A percentile compares a stretch with the other conserved stretches of the same genome.
Evolutionary conservation across 495 filamentous ascomycete genomes (phyloP).

Genomic region (Aspergillus incahuasiensis): DNA sequence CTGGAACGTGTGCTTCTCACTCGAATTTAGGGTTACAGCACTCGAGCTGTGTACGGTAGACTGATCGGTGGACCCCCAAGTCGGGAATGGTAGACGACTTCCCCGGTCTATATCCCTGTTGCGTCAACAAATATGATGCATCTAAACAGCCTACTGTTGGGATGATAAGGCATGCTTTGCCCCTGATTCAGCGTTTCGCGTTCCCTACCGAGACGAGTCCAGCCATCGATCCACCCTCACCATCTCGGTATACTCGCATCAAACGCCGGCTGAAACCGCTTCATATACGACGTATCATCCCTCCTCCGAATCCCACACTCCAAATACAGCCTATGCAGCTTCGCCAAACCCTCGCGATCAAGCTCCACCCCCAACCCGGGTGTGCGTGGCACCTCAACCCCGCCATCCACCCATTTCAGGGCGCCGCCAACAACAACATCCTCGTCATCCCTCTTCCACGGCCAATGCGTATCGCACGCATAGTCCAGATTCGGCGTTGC

Average conservation of each 20-base stretch:
- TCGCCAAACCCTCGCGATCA: neutral
- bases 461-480: slow-evolving; percentile 4
- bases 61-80: too few relatives aligned
- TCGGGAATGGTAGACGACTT: too few relatives aligned
- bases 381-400: neutral
- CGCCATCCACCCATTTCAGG: neutral
- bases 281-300: slow-evolving; percentile 3
- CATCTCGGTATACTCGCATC: neutral
- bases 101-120: too few relatives aligned
- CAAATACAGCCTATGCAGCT: neutral
- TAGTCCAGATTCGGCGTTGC: slow-evolving; percentile 3
- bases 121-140: too few relatives aligned
- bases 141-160: too few relatives aligned
- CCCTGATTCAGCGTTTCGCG: too few relatives aligned
- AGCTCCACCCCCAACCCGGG: neutral
- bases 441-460: neutral
- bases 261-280: neutral
- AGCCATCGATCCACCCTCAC: neutral
- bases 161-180: too few relatives aligned
- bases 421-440: neutral
- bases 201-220: too few relatives aligned
- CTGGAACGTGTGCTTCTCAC: neutral
- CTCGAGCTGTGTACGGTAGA: neutral
- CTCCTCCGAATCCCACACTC: slow-evolving; percentile 1
- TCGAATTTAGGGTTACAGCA: neutral